A percentile compares a stretch with the other conserved stretches of the same genome.
Evolutionary conservation across 2,329 filamentous ascomycete genomes (phyloP).

Genomic region (Pseudocercospora vitis): DNA sequence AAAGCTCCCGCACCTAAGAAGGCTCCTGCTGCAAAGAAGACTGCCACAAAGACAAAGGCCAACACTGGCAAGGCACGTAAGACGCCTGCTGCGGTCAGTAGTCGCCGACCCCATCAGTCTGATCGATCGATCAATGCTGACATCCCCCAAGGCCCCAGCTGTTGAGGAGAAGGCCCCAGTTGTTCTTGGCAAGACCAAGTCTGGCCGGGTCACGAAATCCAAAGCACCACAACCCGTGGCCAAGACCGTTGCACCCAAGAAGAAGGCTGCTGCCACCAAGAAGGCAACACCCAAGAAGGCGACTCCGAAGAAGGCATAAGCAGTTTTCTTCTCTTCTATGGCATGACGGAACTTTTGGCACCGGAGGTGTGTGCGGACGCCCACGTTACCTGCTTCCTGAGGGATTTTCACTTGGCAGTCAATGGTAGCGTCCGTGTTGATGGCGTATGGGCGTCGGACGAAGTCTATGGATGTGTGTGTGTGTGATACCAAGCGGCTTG

Average conservation of each 20-base stretch:
- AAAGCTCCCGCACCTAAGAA: conserved; percentile 47
- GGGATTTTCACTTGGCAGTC: too few relatives aligned
- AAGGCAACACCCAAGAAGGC: conserved; percentile 48
- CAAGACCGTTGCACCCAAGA: conserved; percentile 46
- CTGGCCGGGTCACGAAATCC: conserved; percentile 77
- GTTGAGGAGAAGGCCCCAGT: conserved; percentile 66
- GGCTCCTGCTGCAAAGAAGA: conserved; percentile 46
- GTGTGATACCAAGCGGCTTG: conserved; percentile 24
- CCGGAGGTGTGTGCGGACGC: conserved; percentile 16
- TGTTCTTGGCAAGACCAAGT: conserved; percentile 78
- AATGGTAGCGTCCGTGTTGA: conserved; percentile 8
- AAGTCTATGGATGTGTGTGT: conserved; percentile 19
- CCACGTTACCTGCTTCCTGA: conserved; percentile 13
- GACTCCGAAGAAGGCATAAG: conserved; percentile 35
- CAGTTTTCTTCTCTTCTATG: conserved; percentile 15
- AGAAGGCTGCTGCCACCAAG: conserved; percentile 41
- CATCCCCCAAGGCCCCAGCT: conserved; percentile 57
- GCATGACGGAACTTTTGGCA: conserved; percentile 11
- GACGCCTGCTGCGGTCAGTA: conserved; percentile 39
- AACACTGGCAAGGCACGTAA: conserved; percentile 50
- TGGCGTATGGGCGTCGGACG: conserved; percentile 19
- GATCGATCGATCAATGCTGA: conserved; percentile 20
- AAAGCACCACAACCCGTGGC: conserved; percentile 49
- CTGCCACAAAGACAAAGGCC: conserved; percentile 44
- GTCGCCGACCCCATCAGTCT: background rate